Conservation (phyloP, 495 filamentous ascomycete genomes). For the Sordaria brevicollis region DNA sequence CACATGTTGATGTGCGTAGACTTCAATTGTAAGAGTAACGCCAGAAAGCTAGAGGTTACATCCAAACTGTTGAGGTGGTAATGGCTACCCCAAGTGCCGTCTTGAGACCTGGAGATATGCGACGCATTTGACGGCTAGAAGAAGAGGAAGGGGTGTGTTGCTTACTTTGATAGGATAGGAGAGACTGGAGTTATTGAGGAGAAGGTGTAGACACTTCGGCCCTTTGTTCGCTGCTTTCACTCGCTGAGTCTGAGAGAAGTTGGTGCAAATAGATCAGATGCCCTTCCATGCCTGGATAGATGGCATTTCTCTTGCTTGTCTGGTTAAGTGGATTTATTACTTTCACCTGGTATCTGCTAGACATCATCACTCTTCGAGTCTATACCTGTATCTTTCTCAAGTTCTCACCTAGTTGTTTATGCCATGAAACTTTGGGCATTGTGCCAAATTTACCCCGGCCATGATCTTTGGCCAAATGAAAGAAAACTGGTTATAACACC, state of each 20-base stretch:
- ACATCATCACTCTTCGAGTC: too few relatives aligned
- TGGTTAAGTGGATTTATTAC: not conserved
- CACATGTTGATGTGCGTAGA: not conserved
- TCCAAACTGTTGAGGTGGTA: not conserved
- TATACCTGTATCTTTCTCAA: too few relatives aligned
- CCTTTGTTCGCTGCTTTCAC: not conserved
- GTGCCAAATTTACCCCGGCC: too few relatives aligned
- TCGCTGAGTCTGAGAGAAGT: not conserved
- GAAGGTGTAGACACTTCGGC: not conserved
- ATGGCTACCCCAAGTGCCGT: not conserved
- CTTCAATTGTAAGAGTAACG: not conserved
- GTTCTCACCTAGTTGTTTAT: too few relatives aligned
- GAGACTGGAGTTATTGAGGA: not conserved
- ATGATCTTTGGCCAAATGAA: not conserved
- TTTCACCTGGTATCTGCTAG: too few relatives aligned
- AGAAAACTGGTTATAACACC: not conserved
- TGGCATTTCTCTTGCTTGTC: not conserved
- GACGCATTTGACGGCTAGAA: not conserved
- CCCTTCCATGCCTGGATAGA: too few relatives aligned
- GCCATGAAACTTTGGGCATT: too few relatives aligned
- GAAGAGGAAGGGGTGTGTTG: too few relatives aligned
- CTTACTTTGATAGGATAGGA: not conserved
- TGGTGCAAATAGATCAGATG: not conserved
- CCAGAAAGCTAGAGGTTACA: not conserved
- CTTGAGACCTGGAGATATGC: not conserved